Percentiles rank a stretch among this genome's conserved stretches.
Evolutionary conservation across 1,284 basidiomycete genomes (phyloP).

Genomic region (Blastosporella zonata): DNA sequence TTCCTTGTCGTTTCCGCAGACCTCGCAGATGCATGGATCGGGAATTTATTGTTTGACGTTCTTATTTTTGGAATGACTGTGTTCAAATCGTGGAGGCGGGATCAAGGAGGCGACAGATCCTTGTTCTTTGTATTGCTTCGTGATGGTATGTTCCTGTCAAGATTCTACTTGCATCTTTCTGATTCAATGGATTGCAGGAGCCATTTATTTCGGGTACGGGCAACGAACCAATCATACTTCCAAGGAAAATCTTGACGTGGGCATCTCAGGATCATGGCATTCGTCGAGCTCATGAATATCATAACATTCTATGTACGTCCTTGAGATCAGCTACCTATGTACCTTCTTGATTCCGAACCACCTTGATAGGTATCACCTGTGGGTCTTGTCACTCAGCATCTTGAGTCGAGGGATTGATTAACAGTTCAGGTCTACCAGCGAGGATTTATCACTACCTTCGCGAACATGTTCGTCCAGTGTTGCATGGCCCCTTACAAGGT

Average conservation of each 20-base stretch:
- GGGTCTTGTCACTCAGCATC: neutral
- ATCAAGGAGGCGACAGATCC: constrained; percentile 13
- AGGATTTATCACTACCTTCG: constrained; percentile 22
- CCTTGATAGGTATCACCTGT: constrained; percentile 15
- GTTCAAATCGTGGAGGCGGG: constrained; percentile 22
- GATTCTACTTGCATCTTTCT: neutral
- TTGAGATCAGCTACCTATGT: no score
- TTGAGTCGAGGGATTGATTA: neutral
- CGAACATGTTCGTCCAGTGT: constrained; percentile 20
- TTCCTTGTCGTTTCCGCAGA: constrained; percentile 10
- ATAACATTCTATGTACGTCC: constrained; percentile 25
- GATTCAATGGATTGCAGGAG: constrained; percentile 21
- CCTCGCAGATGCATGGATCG: constrained; percentile 28
- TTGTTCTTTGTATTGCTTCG: constrained; percentile 27
- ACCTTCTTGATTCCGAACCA: neutral
- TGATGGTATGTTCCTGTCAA: constrained; percentile 23
- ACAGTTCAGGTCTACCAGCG: constrained; percentile 17
- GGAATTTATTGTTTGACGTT: constrained; percentile 27
- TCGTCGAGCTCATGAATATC: constrained; percentile 22
- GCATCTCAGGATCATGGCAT: constrained; percentile 25
- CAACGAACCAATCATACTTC: neutral
- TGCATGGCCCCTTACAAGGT: neutral
- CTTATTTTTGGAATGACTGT: constrained; percentile 30
- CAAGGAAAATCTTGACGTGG: neutral
- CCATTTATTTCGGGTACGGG: constrained; percentile 30